Base-by-base conservation (phyloP, 768 basidiomycete species). In the Mycena vitilis region DNA sequence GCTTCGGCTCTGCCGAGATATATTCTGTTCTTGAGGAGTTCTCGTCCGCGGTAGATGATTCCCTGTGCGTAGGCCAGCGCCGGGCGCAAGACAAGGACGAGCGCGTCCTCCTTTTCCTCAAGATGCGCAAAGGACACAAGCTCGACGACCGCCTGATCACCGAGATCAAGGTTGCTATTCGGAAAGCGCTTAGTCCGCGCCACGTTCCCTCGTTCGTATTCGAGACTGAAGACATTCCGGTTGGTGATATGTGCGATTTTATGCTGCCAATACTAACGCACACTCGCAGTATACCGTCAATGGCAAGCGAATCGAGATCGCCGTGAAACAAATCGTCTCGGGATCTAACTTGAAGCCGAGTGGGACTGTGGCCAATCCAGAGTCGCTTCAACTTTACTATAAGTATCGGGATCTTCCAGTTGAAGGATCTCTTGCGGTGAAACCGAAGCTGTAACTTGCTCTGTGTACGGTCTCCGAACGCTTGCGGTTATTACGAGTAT, bases 1-100 rank as follows among this genome's bases (percentile, higher is more conserved):
- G 94, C 4, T 95, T 95, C 74, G 93, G 93, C 45, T 92, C 92
- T 1, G 89, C 85, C 9, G 94, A 95, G 77, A 91, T 95, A n/a
- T 95, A 95, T 72, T 81, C 86, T 8, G 86, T 92, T 12, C 78
- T 94, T 65, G 87, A 90, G 48, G 80, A 84, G 58, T 90, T 92
- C 65, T 79, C 84, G 0, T 72, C 77, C 18, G 78, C 75, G 13
- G 73, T 95, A 22, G 89, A 91, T 60, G 93, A 95, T 73, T 86
- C 85, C 10, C 80, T 95, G 11, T 94, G 93, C 56, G 85, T 95
- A 7, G 93, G 93, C 2, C 89, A 91, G 78, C 82, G 88, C 65
- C 80, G 91, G 45, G 69, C 86, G 52, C 78, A 86, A 18, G 90
- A 91, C 72, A 79, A 81, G 15, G 90, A 94, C 73, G 92, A 95